Conservation (phyloP, 495 filamentous ascomycete genomes). For the Aspergillus mulundensis region DNA sequence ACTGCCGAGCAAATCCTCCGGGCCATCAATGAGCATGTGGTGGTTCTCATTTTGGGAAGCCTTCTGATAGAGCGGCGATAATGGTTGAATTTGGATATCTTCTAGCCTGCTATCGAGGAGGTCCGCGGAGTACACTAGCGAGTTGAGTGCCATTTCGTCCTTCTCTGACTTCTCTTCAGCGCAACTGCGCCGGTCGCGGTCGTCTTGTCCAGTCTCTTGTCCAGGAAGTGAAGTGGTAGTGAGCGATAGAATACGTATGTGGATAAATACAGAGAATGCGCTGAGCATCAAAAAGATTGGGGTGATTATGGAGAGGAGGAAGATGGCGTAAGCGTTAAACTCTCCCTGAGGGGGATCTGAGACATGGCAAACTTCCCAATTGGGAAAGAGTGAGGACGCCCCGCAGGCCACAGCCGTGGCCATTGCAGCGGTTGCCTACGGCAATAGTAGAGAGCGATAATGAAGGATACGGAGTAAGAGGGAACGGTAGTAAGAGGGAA, state of each 20-base stretch:
- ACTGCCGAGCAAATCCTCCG: neutral
- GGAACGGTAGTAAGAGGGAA: too few relatives aligned
- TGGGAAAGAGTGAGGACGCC: constrained; percentile 2
- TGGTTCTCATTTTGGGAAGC: neutral
- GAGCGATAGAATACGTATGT: neutral
- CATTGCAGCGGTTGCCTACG: neutral
- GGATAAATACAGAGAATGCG: neutral
- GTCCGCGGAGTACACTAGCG: neutral
- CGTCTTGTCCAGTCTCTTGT: neutral
- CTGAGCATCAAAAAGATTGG: neutral
- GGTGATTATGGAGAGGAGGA: neutral
- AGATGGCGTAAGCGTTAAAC: neutral
- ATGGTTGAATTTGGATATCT: constrained; percentile 9
- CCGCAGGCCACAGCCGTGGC: too few relatives aligned
- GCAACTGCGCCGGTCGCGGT: neutral
- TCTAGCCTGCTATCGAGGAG: constrained; percentile 15
- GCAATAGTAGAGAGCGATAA: neutral
- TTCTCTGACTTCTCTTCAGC: neutral
- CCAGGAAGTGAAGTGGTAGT: neutral
- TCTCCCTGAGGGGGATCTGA: neutral
- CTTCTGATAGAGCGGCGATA: neutral
- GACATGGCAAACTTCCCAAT: constrained; percentile 9
- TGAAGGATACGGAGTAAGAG: too few relatives aligned
- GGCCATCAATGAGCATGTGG: neutral
- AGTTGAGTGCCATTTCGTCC: neutral